These are phyloP conservation scores for Talaromyces sp. DNA, from an alignment of 2,329 filamentous ascomycete species.

Conservation along the genomic window DNA sequence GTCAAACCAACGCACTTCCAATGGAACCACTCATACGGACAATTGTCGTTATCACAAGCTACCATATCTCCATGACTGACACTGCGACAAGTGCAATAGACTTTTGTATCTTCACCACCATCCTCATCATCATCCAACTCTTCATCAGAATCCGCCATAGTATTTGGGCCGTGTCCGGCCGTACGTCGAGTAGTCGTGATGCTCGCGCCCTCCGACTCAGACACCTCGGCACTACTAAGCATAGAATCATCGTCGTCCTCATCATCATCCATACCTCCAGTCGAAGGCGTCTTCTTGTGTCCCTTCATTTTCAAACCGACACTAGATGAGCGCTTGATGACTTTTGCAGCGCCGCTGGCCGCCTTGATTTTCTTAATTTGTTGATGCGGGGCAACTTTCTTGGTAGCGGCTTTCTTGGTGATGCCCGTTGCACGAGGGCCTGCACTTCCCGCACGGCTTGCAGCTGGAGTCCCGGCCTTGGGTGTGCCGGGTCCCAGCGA, in stretches of 20 bases:
- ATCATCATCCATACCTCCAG: constrained; percentile 36
- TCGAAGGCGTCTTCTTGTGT: constrained; percentile 43
- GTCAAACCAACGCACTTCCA: constrained; percentile 61
- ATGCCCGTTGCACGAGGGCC: constrained; percentile 48
- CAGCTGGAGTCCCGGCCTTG: constrained; percentile 53
- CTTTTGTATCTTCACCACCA: constrained; percentile 57
- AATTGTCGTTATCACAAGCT: constrained; percentile 63
- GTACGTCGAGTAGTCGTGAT: constrained; percentile 22
- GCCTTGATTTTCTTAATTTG: constrained; percentile 43
- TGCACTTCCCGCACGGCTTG: constrained; percentile 57
- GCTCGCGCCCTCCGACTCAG: constrained; percentile 44
- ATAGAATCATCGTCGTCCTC: constrained; percentile 54
- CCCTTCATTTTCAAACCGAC: constrained; percentile 36
- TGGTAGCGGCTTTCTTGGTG: constrained; percentile 48
- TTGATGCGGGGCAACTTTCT: constrained; percentile 56
- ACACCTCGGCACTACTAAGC: constrained; percentile 50
- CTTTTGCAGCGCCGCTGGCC: constrained; percentile 34
- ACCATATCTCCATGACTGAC: constrained; percentile 65
- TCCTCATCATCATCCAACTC: constrained; percentile 49
- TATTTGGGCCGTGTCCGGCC: constrained; percentile 7
- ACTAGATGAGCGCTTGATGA: constrained; percentile 44
- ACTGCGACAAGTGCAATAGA: constrained; percentile 64
- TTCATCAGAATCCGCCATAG: constrained; percentile 32
- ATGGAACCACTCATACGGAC: constrained; percentile 66
- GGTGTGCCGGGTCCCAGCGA: constrained; percentile 63